Evolutionary conservation across 805 yeast species (phyloP).

Genomic region (Ogataea populi-albae): DNA sequence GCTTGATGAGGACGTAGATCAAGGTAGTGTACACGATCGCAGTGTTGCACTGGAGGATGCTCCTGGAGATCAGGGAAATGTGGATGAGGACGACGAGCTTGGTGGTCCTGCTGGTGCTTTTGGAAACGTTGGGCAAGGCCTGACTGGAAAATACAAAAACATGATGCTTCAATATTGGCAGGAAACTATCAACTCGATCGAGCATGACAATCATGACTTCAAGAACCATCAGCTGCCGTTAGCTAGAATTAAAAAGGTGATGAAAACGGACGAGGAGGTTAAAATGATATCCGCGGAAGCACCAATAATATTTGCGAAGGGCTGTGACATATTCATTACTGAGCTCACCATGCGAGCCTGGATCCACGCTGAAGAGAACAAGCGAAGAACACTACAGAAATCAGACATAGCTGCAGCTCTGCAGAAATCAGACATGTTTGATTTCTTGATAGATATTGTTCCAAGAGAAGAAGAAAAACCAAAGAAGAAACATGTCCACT

Average conservation of each 20-base stretch:
- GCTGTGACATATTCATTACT: slow-evolving; percentile 95
- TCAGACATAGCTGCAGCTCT: slow-evolving; percentile 94
- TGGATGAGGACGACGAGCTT: slow-evolving; percentile 37
- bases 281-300: slow-evolving; percentile 98
- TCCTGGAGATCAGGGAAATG: slow-evolving; percentile 35
- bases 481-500: slow-evolving; percentile 29
- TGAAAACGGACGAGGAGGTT: slow-evolving; percentile 97
- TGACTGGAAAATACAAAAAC: slow-evolving; percentile 76
- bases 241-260: slow-evolving; percentile 94
- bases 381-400: slow-evolving; percentile 89
- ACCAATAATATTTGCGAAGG: slow-evolving; percentile 94
- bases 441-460: slow-evolving; percentile 91
- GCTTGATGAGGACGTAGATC: slow-evolving; percentile 28
- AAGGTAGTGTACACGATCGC: slow-evolving; percentile 14
- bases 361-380: slow-evolving; percentile 97
- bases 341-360: slow-evolving; percentile 98
- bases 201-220: slow-evolving; percentile 84
- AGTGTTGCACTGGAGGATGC: slow-evolving; percentile 14
- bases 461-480: slow-evolving; percentile 82
- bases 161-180: slow-evolving; percentile 98
- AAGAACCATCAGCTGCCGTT: slow-evolving; percentile 92
- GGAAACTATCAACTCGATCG: slow-evolving; percentile 86
- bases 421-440: slow-evolving; percentile 95
- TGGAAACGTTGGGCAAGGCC: slow-evolving; percentile 88
- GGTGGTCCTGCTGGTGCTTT: slow-evolving; percentile 38